Evolutionary conservation across 1,139 yeast species (phyloP), one percentile per base, ranked within the genome.

Genomic region (Casaregolazyma lundiana): DNA sequence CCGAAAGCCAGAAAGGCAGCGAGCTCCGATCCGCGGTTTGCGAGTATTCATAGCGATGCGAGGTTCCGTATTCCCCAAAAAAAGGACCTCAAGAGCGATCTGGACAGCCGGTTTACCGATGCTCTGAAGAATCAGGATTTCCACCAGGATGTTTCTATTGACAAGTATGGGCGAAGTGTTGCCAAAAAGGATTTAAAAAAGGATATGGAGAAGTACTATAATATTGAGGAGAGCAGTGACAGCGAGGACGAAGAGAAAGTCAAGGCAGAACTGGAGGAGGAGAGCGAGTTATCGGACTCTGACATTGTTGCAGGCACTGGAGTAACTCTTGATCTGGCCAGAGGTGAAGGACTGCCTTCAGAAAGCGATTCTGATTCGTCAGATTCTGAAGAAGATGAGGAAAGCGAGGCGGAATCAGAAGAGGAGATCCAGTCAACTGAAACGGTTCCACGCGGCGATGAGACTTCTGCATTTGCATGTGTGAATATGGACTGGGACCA

Each of bases 401-500:
- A 51, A 6, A 47, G 48, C 15, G 64, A 60, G 11, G 65, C 57
- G 9, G 54, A 54, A 8, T 73, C 65, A 17, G 57, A 53, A 32
- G 56, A 55, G 6, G 24, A 19, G 20, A 15, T 45, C 4, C 29
- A 29, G 2, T 34, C 24, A 7, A 38, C 41, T 6, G 65, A 66
- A n/a, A 68, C 56, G 5, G 60, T 94, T 9, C 92, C 86, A 44
- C 82, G 80, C 50, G 95, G 96, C 38, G 97, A 90, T 1, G 96
- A 96, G 22, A 75, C 95, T 0, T 69, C 71, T 32, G 71, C 86
- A 4, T 74, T 94, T 62, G 98, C 98, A 0, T 96, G 84, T 1
- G 98, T 94, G 26, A 94, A 94, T 60, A 73, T 94, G 77, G 98
- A 94, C 63, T 94, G 98, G 98, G 99, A 94, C 58, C 86, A 92